Percentiles rank a stretch among this genome's conserved stretches.
Evolutionary conservation across 2,329 filamentous ascomycete genomes (phyloP).

Genomic region (Neoscytalidium dimidiatum): DNA sequence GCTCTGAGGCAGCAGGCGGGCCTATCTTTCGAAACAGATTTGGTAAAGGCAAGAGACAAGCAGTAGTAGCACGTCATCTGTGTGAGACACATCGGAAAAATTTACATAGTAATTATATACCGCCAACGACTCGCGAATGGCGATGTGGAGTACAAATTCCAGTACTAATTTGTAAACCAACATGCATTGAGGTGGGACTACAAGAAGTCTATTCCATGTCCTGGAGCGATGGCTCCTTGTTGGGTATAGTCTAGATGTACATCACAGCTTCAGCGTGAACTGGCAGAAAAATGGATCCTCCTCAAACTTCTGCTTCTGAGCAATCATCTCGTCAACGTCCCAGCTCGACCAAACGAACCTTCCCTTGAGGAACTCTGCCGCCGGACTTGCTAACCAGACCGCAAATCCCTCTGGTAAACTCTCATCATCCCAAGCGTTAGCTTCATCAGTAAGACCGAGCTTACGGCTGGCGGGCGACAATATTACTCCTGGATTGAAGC

Average conservation of each 20-base stretch:
- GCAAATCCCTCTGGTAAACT: slow-evolving; percentile 23
- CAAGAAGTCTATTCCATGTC: no score
- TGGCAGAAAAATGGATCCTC: neutral
- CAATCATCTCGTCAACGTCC: neutral
- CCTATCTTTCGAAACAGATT: neutral
- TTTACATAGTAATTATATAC: no score
- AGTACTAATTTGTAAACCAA: no score
- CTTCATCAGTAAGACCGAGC: neutral
- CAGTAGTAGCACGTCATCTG: no score
- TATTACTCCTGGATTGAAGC: neutral
- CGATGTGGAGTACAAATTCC: no score
- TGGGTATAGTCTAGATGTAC: no score
- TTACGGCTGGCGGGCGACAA: neutral
- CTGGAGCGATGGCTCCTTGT: no score
- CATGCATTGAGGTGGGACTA: no score
- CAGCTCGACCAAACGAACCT: slow-evolving; percentile 13
- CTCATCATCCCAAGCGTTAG: neutral
- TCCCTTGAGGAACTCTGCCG: slow-evolving; percentile 25
- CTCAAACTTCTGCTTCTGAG: neutral
- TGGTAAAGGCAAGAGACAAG: neutral
- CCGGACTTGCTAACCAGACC: slow-evolving; percentile 35
- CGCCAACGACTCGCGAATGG: no score
- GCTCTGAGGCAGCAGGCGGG: neutral
- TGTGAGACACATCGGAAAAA: no score
- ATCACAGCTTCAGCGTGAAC: neutral